Base-by-base conservation (phyloP, 257 asterid genomes). In the Ajuga chamaepitys region DNA sequence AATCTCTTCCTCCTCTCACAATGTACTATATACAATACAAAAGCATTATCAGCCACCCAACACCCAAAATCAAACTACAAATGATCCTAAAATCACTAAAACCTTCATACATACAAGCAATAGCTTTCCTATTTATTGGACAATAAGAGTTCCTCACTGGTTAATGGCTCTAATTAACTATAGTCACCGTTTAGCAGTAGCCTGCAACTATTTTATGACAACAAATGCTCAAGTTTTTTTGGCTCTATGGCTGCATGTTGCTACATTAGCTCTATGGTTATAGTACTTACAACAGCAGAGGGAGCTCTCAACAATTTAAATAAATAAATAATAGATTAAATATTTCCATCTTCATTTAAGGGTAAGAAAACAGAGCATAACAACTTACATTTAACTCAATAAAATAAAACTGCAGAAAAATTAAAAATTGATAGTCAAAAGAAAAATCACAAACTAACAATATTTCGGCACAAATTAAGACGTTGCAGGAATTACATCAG, bases 1-100 rank as follows among this genome's bases (percentile, higher is more conserved):
- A 77, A 64, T 93, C 77, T 73, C 97, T 93, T 14, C 98, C 98
- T 80, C 98, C 98, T 77, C 86, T 84, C 73, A 93, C 98, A 83
- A 93, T 89, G 83, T 77, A 89, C 98, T 89, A 40, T 78, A 78
- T 25, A 44, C 28, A 57, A 75, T 9, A 41, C 24, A 72, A 37
- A 13, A 56, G 2, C 45, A 30, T 70, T 14, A 44, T 59, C 48
- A 71, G 44, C 30, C 41, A 47, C 16, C 16, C 10, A 30, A 7
- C 41, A 47, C 16, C 17, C n/a, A 38, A 7, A 18, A 41, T 22
- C 5, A 41, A 61, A 60, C 42, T 60, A 58, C 13, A 46, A 37
- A 28, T 22, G 10, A 66, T 20, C 54, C 41, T 7, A 24, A 48
- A 17, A 42, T 22, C 48, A 58, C 24, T 51, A 45, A 48, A 37